Conservation (phyloP, 2,329 filamentous ascomycete genomes). For the Coniochaeta hoffmannii region DNA sequence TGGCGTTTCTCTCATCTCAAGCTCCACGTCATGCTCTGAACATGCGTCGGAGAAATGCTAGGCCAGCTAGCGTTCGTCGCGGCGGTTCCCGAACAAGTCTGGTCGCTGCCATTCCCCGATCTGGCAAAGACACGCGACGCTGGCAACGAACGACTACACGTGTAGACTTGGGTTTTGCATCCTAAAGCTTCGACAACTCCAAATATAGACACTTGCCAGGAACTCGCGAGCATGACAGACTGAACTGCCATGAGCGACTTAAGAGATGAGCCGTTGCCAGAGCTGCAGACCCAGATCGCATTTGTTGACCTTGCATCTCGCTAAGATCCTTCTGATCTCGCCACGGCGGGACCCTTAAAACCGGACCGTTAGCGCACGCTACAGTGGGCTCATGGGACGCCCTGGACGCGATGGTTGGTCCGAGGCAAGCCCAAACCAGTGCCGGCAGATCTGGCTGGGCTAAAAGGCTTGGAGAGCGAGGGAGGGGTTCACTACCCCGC, state of each 20-base stretch:
- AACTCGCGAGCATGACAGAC: no score
- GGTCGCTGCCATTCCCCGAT: slow-evolving; percentile 44
- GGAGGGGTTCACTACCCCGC: background rate
- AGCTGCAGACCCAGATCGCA: background rate
- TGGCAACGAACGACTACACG: slow-evolving; percentile 36
- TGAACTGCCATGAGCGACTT: background rate
- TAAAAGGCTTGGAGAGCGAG: background rate
- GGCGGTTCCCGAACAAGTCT: slow-evolving; percentile 38
- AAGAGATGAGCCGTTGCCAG: background rate
- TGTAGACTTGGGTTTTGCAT: slow-evolving; percentile 35
- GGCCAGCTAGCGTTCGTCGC: slow-evolving; percentile 35
- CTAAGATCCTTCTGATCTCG: background rate
- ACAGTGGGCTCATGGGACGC: background rate
- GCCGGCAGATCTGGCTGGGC: background rate
- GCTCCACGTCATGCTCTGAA: slow-evolving; percentile 33
- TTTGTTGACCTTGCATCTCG: background rate
- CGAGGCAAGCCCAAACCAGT: background rate
- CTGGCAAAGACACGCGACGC: slow-evolving; percentile 30
- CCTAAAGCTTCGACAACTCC: background rate
- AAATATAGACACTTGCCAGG: no score
- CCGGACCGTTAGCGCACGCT: background rate
- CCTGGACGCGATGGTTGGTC: background rate
- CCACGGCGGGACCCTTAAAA: background rate
- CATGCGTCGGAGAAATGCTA: slow-evolving; percentile 35
- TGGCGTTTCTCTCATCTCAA: slow-evolving; percentile 46